Evolutionary conservation across 805 yeast genomes (phyloP).

Genomic region (Hanseniaspora vineae): DNA sequence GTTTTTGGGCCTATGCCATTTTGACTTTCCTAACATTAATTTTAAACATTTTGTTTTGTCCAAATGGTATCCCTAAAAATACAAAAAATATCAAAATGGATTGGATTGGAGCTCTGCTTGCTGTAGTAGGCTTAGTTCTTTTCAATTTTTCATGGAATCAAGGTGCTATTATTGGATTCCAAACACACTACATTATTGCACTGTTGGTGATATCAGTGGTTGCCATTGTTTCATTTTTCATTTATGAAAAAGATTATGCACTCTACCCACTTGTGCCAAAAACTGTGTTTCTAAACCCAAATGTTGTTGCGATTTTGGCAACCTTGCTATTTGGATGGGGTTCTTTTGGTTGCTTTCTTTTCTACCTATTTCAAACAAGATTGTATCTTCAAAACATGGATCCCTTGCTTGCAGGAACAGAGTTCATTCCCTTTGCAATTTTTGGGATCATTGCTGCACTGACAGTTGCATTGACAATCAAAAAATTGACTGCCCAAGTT

Average conservation of each 20-base stretch:
- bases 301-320: conserved; percentile 33
- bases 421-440: conserved; percentile 33
- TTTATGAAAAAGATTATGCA: conserved; percentile 34
- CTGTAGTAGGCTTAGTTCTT: conserved; percentile 46
- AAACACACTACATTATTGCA: conserved; percentile 40
- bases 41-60: conserved; percentile 15
- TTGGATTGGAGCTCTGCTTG: conserved; percentile 40
- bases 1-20: conserved; percentile 18
- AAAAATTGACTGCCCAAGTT: conserved; percentile 34
- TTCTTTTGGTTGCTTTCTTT: conserved; percentile 64
- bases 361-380: conserved; percentile 41
- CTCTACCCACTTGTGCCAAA: conserved; percentile 42
- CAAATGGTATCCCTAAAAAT: conserved; percentile 18
- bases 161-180: conserved; percentile 65
- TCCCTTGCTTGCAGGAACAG: conserved; percentile 34
- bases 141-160: conserved; percentile 65
- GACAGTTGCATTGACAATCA: conserved; percentile 35
- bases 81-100: conserved; percentile 26
- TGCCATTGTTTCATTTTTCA: conserved; percentile 32
- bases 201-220: conserved; percentile 39
- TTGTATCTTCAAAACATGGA: conserved; percentile 36
- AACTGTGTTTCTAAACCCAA: conserved; percentile 30
- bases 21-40: conserved; percentile 10
- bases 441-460: conserved; percentile 46
- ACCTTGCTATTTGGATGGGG: conserved; percentile 62